Evolutionary conservation across 164 flowering plant genomes (phyloP), one percentile per base, ranked within the genome.

Genomic region (Pachysandra terminalis): DNA sequence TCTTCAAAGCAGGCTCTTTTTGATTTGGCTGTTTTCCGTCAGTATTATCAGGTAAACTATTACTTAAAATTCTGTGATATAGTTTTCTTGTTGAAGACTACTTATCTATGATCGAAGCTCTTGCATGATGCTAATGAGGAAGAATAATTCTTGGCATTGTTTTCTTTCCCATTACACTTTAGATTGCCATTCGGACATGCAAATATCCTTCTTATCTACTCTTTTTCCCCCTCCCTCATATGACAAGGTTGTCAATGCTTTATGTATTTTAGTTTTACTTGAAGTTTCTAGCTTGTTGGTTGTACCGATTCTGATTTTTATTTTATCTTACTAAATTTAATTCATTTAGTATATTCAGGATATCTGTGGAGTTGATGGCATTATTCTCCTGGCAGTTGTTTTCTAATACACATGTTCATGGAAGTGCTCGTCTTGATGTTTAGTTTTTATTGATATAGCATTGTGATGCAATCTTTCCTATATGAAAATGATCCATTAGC

Each of bases 1-100:
- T 95, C 99, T 52, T 92, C 99, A 23, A 90, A 95, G 76, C 97
- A 95, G 71, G 99, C 99, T 21, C 88, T 92, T 37, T 89, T 82
- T 70, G 99, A 96, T 77, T 82, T 96, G 84, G 99, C 99, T 67
- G 80, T 49, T 72, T 96, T 93, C 66, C 97, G 96, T 25, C 83
- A 93, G 64, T 80, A 73, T 79, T 93, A 93, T 81, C 99, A 93
- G 98, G 99, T 78, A 79, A 77, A 66, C 69, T 59, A 14, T 24
- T 8, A 23, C 41, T 15, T 63, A 5, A 10, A 45, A 28, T 28
- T 12, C 25, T n/a, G 26, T 13, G 9, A 23, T 19, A 35, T 52
- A 23, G 12, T 55, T 25, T n/a, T 27, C 52, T 22, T n/a, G 45
- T 9, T 10, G 51, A n/a, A 63, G 19, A 27, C n/a, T n/a, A n/a